Evolutionary conservation across 805 yeast genomes (phyloP).

Genomic region (Zygotorulaspora chibaensis): DNA sequence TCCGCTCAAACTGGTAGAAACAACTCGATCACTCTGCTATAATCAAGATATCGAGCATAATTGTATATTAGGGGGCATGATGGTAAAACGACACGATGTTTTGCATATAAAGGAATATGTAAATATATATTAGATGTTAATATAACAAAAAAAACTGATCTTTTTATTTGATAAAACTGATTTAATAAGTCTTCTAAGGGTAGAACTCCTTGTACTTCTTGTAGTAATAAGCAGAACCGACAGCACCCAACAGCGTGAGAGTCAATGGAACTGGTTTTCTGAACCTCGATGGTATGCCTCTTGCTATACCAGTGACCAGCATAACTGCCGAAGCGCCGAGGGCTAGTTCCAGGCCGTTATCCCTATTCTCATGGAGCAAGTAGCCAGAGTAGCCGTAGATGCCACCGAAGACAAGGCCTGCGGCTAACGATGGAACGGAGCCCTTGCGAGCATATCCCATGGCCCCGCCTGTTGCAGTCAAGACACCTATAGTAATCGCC

Average conservation of each 20-base stretch:
- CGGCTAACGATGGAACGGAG: slow-evolving; percentile 74
- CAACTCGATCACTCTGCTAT: slow-evolving; percentile 15
- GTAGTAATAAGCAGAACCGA: slow-evolving; percentile 63
- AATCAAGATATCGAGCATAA: neutral
- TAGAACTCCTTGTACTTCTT: slow-evolving; percentile 75
- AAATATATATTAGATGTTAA: neutral
- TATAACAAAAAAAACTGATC: neutral
- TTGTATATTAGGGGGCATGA: slow-evolving; percentile 1
- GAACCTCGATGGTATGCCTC: slow-evolving; percentile 57
- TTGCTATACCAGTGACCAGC: slow-evolving; percentile 64
- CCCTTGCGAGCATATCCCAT: slow-evolving; percentile 66
- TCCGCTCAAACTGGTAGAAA: slow-evolving; percentile 12
- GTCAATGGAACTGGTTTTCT: slow-evolving; percentile 72
- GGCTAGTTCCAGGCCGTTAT: slow-evolving; percentile 78
- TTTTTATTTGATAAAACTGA: too few species aligned
- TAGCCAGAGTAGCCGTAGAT: slow-evolving; percentile 71
- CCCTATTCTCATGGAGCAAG: slow-evolving; percentile 64
- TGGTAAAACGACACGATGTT: neutral
- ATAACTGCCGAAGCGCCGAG: slow-evolving; percentile 64
- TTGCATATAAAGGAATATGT: neutral
- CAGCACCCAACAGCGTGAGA: slow-evolving; percentile 58
- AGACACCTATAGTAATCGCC: slow-evolving; percentile 64
- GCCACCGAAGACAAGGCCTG: slow-evolving; percentile 61
- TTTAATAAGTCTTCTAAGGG: slow-evolving; percentile 10
- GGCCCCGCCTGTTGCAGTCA: slow-evolving; percentile 65